These are phyloP conservation scores for Primulina eburnea DNA, from an alignment of 257 asterid genomes.

Conservation along the genomic window DNA sequence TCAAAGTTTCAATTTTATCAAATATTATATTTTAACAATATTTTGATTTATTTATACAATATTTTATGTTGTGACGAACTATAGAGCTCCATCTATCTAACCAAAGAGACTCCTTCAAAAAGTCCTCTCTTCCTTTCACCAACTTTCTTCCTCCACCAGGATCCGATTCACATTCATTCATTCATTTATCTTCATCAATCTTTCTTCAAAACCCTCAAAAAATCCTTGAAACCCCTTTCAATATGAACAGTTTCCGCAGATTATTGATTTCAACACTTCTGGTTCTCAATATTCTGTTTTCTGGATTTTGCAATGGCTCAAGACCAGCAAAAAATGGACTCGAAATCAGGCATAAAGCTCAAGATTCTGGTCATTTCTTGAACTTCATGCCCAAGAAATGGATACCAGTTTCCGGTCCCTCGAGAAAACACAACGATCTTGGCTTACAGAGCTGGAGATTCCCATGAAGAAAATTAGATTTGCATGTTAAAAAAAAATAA, in stretches of 20 bases:
- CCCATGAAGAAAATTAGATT: constrained; percentile 8
- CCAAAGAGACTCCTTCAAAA: no score
- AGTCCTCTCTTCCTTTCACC: no score
- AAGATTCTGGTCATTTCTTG: constrained; percentile 19
- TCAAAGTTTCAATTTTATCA: no score
- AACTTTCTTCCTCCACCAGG: no score
- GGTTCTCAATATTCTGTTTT: not conserved
- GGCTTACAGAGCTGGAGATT: constrained; percentile 26
- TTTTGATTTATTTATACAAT: no score
- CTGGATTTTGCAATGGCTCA: constrained; percentile 9
- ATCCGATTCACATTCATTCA: no score
- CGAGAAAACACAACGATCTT: constrained; percentile 25
- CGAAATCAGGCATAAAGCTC: constrained; percentile 12
- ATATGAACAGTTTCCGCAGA: not conserved
- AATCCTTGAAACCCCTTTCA: not conserved
- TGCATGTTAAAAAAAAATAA: not conserved
- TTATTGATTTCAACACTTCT: not conserved
- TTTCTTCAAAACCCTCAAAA: no score
- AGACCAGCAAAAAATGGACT: constrained; percentile 11
- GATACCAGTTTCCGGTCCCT: constrained; percentile 23
- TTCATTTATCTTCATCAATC: no score
- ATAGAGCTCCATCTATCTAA: no score
- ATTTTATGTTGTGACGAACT: no score
- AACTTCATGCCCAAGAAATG: constrained; percentile 22
- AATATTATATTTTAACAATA: no score